Evolutionary conservation across 495 filamentous ascomycete genomes (phyloP), one percentile per base, ranked within the genome.

Genomic region (Barbatosphaeria neglecta): DNA sequence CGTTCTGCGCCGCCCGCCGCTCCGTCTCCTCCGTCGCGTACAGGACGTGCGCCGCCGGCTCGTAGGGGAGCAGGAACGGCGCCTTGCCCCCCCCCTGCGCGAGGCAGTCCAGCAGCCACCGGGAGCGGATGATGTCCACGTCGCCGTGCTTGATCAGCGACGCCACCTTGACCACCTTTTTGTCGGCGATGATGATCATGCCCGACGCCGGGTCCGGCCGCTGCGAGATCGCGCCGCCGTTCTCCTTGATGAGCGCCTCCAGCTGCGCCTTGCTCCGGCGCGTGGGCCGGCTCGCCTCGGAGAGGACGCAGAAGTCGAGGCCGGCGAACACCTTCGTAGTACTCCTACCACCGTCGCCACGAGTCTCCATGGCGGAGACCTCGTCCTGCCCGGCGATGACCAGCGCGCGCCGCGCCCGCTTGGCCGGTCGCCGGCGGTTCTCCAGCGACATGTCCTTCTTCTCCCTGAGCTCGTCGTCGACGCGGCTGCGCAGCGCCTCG

Each of bases 171-270:
- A 97, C 87, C 13, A 86, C 83, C 43, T 76, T 84, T 60, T 84
- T 81, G 43, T 97, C 93, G 3, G 82, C 89, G 38, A 99, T 66
- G 48, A 84, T 76, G 25, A 92, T 66, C 25, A 80, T 85, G 35
- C 69, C 63, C 4, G 74, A 61, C 15, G 65, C 72, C 10, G 80
- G 74, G 39, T 64, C 80, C 22, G 86, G 75, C 7, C 77, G 80
- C 58, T 95, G 88, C 37, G 80, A 83, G 37, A 95, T 76, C 31
- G 69, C 78, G n/a, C 89, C 92, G 19, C 92, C 93, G 46, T 97
- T 78, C 18, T 79, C 72, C 61, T 96, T 97, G 54, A 96, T 76
- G 1, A 97, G 68, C 37, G 81, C 73, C 59, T 97, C 90, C n/a
- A 97, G 64, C 42, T 90, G 81, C 0, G 75, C 69, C 57, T 96